phyloP scores from a whole-genome alignment of 768 basidiomycete genomes.

The Leccinum disarticulatum region DNA sequence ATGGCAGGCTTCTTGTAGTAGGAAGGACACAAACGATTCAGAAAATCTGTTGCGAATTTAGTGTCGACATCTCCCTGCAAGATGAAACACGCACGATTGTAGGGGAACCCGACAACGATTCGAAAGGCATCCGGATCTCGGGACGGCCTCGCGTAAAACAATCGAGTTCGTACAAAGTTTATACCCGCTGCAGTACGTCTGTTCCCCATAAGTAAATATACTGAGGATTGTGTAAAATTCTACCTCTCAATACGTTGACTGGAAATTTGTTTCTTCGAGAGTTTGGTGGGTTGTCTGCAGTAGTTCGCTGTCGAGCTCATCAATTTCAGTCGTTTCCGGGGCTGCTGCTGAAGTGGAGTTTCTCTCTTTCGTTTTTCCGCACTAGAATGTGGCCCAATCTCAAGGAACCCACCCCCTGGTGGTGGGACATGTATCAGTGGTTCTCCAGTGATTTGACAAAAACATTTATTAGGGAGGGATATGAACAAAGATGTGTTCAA shows the following conservation, averaged over 20 bases:
- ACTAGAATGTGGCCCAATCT: neutral
- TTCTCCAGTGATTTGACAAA: constrained; percentile 79
- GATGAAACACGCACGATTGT: constrained; percentile 50
- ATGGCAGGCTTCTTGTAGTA: constrained; percentile 35
- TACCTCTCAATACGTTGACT: constrained; percentile 25
- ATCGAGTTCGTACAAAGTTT: constrained; percentile 48
- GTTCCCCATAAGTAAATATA: constrained; percentile 2
- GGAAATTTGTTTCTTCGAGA: constrained; percentile 2
- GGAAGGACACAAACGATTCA: constrained; percentile 55
- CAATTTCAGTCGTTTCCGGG: constrained; percentile 30
- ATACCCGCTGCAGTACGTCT: constrained; percentile 53
- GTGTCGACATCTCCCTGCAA: neutral
- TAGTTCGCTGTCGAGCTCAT: neutral
- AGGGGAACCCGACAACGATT: constrained; percentile 65
- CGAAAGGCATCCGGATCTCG: constrained; percentile 47
- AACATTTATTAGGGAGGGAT: constrained; percentile 80
- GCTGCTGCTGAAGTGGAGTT: constrained; percentile 11
- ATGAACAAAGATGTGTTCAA: constrained; percentile 73
- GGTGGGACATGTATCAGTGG: constrained; percentile 52
- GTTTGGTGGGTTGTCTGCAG: constrained; percentile 5
- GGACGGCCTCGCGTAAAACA: constrained; percentile 69
- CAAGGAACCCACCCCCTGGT: constrained; percentile 10
- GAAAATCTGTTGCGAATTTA: constrained; percentile 48
- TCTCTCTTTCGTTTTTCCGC: constrained; percentile 27
- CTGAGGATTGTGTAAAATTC: neutral